Evolutionary conservation across 2,329 filamentous ascomycete species (phyloP).

Genomic region (Lasiodiplodia hormozganensis): DNA sequence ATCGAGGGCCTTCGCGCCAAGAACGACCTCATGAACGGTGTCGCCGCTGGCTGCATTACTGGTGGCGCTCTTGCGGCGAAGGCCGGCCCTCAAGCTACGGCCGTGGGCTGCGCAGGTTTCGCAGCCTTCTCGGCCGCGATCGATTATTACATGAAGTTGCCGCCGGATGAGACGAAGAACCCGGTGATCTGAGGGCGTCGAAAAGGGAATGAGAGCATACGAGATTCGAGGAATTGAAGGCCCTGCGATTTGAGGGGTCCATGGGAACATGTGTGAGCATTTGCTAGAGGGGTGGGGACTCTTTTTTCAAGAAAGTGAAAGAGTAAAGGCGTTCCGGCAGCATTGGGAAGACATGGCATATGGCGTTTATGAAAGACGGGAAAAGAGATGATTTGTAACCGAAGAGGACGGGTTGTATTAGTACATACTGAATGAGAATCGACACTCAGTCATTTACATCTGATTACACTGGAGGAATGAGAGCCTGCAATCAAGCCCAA

Average conservation of each 20-base stretch:
- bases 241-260: neutral
- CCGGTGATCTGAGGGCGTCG: constrained; percentile 42
- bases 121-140: constrained; percentile 92
- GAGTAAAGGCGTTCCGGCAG: constrained; percentile 1
- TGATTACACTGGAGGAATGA: neutral
- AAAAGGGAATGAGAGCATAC: neutral
- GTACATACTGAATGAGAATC: constrained; percentile 7
- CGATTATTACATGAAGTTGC: constrained; percentile 78
- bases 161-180: constrained; percentile 49
- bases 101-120: constrained; percentile 88
- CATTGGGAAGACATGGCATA: neutral
- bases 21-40: constrained; percentile 89
- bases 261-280: neutral
- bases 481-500: too few relatives aligned
- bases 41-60: constrained; percentile 87
- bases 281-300: neutral
- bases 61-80: constrained; percentile 86
- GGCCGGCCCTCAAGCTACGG: constrained; percentile 87
- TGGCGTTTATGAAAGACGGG: constrained; percentile 28
- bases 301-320: neutral
- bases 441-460: neutral
- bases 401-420: constrained; percentile 6
- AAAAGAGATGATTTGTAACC: neutral
- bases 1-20: constrained; percentile 92
- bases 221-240: neutral